Evolutionary conservation across 345 rosid genomes (phyloP).

Genomic region (Eutrema japonicum): DNA sequence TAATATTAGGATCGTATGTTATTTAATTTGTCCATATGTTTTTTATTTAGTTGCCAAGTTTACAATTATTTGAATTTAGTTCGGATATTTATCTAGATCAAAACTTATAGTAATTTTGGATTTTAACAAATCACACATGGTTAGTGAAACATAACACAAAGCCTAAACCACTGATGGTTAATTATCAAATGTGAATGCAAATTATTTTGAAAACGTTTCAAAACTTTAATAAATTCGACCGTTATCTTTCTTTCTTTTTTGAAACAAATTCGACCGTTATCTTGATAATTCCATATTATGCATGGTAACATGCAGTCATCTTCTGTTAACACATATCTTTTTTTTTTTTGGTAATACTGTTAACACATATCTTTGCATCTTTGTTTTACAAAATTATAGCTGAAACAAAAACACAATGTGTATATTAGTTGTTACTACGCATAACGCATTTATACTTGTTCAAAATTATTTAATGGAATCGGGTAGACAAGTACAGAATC

Average conservation of each 20-base stretch:
- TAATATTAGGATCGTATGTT: too few species aligned
- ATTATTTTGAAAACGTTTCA: not conserved
- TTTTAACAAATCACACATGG: too few species aligned
- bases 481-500: constrained; percentile 42
- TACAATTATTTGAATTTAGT: too few species aligned
- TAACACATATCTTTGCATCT: not conserved
- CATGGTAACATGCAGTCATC: constrained; percentile 1
- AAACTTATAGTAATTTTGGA: too few species aligned
- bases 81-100: too few species aligned
- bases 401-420: constrained; percentile 2
- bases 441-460: constrained; percentile 33
- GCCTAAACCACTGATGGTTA: not conserved
- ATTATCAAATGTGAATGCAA: not conserved
- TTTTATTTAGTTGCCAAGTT: too few species aligned
- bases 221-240: not conserved
- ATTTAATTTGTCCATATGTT: too few species aligned
- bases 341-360: too few species aligned
- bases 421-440: not conserved
- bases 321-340: not conserved
- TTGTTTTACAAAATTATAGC: constrained; percentile 10
- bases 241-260: too few species aligned
- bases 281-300: not conserved
- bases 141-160: not conserved
- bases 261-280: not conserved
- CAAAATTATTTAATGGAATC: constrained; percentile 26